Evolutionary conservation across 495 filamentous ascomycete species (phyloP).

Genomic region (Lichenothelia convexa): DNA sequence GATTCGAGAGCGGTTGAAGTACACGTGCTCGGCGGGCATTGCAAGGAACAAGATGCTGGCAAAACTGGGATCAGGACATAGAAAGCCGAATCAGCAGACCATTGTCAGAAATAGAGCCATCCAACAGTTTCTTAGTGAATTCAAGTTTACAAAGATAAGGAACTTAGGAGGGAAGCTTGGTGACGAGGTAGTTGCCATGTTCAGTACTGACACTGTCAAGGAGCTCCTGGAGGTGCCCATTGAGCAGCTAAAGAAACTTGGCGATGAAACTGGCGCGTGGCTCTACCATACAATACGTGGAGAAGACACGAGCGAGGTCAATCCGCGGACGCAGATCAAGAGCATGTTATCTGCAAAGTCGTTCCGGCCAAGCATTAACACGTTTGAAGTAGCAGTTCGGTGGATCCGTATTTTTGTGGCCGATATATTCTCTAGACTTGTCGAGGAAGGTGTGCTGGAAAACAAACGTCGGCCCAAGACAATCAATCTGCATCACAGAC

Average conservation of each 20-base stretch:
- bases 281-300: constrained; percentile 75
- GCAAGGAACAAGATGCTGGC: constrained; percentile 88
- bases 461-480: constrained; percentile 72
- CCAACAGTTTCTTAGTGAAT: constrained; percentile 57
- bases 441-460: constrained; percentile 83
- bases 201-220: constrained; percentile 62
- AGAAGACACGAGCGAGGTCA: constrained; percentile 74
- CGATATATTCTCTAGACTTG: constrained; percentile 75
- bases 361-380: constrained; percentile 70
- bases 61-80: constrained; percentile 75
- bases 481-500: constrained; percentile 64
- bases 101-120: constrained; percentile 71
- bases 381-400: constrained; percentile 57
- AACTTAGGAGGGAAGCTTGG: constrained; percentile 95
- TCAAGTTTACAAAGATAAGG: constrained; percentile 92
- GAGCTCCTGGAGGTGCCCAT: constrained; percentile 56
- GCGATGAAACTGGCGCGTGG: constrained; percentile 78
- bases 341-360: constrained; percentile 97
- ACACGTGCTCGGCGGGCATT: constrained; percentile 82
- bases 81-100: constrained; percentile 88
- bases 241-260: constrained; percentile 61
- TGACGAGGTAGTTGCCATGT: constrained; percentile 57
- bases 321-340: constrained; percentile 80
- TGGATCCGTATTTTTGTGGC: constrained; percentile 89
- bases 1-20: constrained; percentile 50